Evolutionary conservation across 331 rosid genomes (phyloP).

Genomic region (Saraca asoca): DNA sequence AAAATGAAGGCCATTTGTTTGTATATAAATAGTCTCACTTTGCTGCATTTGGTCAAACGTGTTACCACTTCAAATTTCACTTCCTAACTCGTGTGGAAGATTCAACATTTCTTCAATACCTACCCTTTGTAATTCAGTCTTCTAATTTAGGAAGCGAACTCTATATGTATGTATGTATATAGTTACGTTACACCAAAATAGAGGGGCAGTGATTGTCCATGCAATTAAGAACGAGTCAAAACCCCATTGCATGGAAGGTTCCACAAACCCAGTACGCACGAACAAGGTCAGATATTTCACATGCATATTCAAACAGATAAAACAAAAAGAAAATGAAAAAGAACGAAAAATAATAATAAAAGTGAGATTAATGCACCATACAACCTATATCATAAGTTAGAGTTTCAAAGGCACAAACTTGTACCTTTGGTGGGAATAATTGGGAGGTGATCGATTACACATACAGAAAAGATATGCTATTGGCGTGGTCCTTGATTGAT

Average conservation of each 20-base stretch:
- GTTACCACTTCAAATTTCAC: constrained; percentile 7
- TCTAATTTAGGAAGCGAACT: constrained; percentile 3
- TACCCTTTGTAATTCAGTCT: not conserved
- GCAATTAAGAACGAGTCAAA: not conserved
- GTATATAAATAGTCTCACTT: too few relatives aligned
- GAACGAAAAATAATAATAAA: not conserved
- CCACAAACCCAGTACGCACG: not conserved
- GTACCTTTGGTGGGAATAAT: not conserved
- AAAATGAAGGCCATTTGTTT: too few relatives aligned
- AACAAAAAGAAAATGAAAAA: not conserved
- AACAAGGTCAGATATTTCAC: not conserved
- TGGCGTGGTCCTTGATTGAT: constrained; percentile 22
- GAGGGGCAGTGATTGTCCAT: constrained; percentile 2
- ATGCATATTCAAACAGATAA: not conserved
- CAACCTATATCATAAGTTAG: not conserved
- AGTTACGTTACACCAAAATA: not conserved
- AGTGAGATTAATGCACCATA: not conserved
- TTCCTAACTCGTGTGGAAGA: not conserved
- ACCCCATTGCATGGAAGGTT: not conserved
- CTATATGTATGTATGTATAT: not conserved
- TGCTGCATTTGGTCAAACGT: constrained; percentile 20
- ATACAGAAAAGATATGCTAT: not conserved
- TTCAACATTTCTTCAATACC: not conserved
- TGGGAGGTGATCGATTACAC: constrained; percentile 6
- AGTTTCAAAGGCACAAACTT: not conserved